phyloP scores from a whole-genome alignment of 768 basidiomycete species.

The Termitomyces sp. region DNA sequence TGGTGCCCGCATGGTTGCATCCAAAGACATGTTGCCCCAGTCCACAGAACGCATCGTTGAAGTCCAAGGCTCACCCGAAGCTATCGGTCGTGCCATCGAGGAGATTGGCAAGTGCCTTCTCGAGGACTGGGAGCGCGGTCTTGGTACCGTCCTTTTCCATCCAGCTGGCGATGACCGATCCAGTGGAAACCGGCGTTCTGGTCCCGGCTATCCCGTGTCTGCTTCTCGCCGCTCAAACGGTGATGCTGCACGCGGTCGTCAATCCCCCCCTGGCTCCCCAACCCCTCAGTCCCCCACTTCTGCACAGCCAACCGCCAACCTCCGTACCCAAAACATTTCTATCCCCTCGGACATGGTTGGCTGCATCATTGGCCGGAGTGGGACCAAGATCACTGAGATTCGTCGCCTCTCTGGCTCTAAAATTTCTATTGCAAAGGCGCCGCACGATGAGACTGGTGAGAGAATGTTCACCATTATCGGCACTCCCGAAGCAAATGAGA shows the following conservation, averaged over 20 bases:
- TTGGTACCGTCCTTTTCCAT: constrained; percentile 94
- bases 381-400: constrained; percentile 98
- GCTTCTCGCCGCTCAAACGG: constrained; percentile 62
- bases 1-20: constrained; percentile 96
- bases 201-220: constrained; percentile 41
- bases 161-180: constrained; percentile 78
- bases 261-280: constrained; percentile 44
- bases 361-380: constrained; percentile 92
- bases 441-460: constrained; percentile 99
- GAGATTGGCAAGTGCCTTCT: constrained; percentile 94
- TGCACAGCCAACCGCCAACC: constrained; percentile 62
- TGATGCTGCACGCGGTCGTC: constrained; percentile 41
- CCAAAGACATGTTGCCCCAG: constrained; percentile 98
- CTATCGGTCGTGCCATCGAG: constrained; percentile 88
- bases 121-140: constrained; percentile 94
- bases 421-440: constrained; percentile 97
- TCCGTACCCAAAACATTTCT: constrained; percentile 98
- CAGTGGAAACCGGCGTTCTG: constrained; percentile 38
- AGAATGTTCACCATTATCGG: constrained; percentile 99
- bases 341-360: constrained; percentile 99
- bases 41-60: constrained; percentile 99
- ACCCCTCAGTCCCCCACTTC: constrained; percentile 43
- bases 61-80: constrained; percentile 89
- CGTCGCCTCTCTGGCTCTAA: constrained; percentile 95
- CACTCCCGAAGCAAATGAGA: constrained; percentile 94